Percentiles rank a stretch among this genome's conserved stretches.
Evolutionary conservation across 208 protist species (phyloP).

Genomic region (Angomonas deanei): DNA sequence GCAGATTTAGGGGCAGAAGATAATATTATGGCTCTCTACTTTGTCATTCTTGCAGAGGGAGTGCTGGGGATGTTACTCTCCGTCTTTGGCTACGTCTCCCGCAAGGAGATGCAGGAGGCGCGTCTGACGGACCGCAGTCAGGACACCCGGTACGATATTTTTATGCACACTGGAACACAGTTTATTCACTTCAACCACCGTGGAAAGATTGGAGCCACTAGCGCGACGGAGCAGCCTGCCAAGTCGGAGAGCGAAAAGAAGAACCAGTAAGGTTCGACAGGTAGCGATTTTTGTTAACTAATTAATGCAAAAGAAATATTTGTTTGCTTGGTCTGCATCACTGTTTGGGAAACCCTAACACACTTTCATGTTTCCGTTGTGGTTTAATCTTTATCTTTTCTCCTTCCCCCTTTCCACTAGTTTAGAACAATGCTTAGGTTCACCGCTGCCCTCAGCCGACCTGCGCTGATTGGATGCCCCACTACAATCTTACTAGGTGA

Average conservation of each 20-base stretch:
- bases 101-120: slow-evolving; percentile 35
- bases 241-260: slow-evolving; percentile 42
- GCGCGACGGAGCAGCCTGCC: slow-evolving; percentile 17
- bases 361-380: too few species aligned
- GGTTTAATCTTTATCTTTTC: not conserved
- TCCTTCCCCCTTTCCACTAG: not conserved
- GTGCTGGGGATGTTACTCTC: slow-evolving; percentile 26
- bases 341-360: too few species aligned
- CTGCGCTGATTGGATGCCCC: slow-evolving; percentile 36
- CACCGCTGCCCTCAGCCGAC: slow-evolving; percentile 13
- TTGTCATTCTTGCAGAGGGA: not conserved
- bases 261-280: slow-evolving; percentile 29
- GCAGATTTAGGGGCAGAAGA: too few species aligned
- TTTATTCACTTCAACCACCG: slow-evolving; percentile 90
- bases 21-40: not conserved
- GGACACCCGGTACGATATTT: slow-evolving; percentile 55
- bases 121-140: slow-evolving; percentile 57
- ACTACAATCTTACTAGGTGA: slow-evolving; percentile 69
- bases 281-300: too few species aligned
- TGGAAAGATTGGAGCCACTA: slow-evolving; percentile 22
- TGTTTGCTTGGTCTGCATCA: too few species aligned
- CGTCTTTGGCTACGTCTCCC: slow-evolving; percentile 50
- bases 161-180: slow-evolving; percentile 52
- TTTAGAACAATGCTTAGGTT: slow-evolving; percentile 5
- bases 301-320: too few species aligned